Percentiles rank a stretch among this genome's conserved stretches.
phyloP scores from a whole-genome alignment of 2,329 filamentous ascomycete genomes.

The Teratosphaeriaceae sp. region DNA sequence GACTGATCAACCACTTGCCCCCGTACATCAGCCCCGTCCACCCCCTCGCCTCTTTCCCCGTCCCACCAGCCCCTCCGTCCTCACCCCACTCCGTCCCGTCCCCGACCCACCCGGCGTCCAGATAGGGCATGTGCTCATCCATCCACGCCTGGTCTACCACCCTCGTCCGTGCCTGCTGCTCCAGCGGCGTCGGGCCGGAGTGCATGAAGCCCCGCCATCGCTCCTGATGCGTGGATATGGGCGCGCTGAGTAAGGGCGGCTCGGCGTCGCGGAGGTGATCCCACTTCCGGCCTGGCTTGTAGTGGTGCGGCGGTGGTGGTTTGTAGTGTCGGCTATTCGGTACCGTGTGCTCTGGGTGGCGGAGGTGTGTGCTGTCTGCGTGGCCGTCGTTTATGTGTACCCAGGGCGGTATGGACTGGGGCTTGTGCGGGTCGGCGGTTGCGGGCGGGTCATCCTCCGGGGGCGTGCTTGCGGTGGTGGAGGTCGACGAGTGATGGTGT shows the following conservation, averaged over 20 bases:
- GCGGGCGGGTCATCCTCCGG: no score
- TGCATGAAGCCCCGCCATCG: slow-evolving; percentile 33
- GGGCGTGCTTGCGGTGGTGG: no score
- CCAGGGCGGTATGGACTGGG: slow-evolving; percentile 30
- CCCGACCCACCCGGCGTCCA: slow-evolving; percentile 45
- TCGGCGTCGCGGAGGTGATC: slow-evolving; percentile 28
- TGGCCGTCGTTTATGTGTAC: slow-evolving; percentile 26
- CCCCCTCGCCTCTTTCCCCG: no score
- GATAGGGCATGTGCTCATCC: slow-evolving; percentile 42
- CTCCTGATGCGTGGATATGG: slow-evolving; percentile 27
- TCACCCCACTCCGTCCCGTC: slow-evolving; percentile 31
- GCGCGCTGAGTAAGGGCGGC: slow-evolving; percentile 27
- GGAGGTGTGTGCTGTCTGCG: slow-evolving; percentile 6
- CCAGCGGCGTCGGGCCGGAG: slow-evolving; percentile 29
- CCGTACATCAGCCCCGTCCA: slow-evolving; percentile 29
- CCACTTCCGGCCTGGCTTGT: slow-evolving; percentile 30
- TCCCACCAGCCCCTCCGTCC: no score
- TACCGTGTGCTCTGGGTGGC: slow-evolving; percentile 9
- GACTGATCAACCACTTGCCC: slow-evolving; percentile 38
- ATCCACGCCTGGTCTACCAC: slow-evolving; percentile 41
- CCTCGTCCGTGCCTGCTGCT: slow-evolving; percentile 25
- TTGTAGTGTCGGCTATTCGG: slow-evolving; percentile 19
- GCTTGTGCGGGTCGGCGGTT: slow-evolving; percentile 21
- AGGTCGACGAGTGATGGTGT: no score
- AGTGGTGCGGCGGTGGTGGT: slow-evolving; percentile 21